phyloP scores from a whole-genome alignment of 352 stramenopile genomes.

The Globisporangium sylvaticum region DNA sequence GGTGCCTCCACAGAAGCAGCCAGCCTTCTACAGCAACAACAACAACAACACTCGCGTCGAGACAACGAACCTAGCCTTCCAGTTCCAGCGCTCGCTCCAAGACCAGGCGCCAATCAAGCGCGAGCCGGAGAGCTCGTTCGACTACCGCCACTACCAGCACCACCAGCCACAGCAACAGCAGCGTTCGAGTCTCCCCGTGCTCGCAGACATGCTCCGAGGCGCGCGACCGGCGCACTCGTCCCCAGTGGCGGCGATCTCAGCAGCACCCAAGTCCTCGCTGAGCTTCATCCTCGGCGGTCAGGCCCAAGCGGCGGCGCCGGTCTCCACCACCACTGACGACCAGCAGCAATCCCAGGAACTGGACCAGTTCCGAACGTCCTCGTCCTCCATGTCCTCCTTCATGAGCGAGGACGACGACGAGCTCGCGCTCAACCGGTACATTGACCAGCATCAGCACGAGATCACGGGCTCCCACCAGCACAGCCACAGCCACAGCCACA shows the following conservation, averaged over 20 bases:
- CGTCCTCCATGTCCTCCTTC: slow-evolving; percentile 5
- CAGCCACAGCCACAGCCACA: neutral
- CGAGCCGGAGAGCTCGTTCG: slow-evolving; percentile 7
- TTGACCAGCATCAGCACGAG: slow-evolving; percentile 1
- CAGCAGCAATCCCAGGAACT: neutral
- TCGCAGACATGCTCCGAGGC: slow-evolving; percentile 5
- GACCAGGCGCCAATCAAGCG: neutral
- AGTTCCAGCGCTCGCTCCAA: neutral
- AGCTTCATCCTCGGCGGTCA: slow-evolving; percentile 13
- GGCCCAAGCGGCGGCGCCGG: neutral
- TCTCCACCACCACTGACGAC: neutral
- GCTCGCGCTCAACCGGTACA: neutral
- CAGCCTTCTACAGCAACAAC: neutral
- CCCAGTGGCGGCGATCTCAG: neutral
- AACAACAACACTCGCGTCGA: neutral
- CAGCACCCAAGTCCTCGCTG: slow-evolving; percentile 8
- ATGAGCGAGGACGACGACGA: slow-evolving; percentile 11
- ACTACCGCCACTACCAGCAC: neutral
- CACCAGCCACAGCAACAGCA: neutral
- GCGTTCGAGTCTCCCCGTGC: slow-evolving; percentile 6
- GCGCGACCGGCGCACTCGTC: neutral
- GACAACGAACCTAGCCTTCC: neutral
- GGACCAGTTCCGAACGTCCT: slow-evolving; percentile 2
- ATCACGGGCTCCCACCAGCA: neutral
- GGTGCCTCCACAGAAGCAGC: no score